A percentile compares a stretch with the other conserved stretches of the same genome.
Evolutionary conservation across 1,139 yeast species (phyloP).

Genomic region (Candida buenavistaensis): DNA sequence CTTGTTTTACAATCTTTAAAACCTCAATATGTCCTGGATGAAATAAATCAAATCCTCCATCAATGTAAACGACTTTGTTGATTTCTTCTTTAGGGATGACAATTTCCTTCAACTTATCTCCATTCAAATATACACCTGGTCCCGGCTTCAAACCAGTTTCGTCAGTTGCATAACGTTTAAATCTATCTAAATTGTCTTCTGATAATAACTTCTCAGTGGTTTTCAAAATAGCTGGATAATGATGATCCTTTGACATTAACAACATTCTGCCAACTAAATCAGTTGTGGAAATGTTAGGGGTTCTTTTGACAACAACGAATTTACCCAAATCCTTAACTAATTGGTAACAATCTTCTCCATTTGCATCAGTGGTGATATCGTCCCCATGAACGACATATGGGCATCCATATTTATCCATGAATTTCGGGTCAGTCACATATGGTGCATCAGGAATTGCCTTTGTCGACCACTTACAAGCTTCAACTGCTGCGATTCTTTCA

Average conservation of each 20-base stretch:
- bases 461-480: conserved; percentile 90
- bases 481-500: conserved; percentile 81
- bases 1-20: conserved; percentile 45
- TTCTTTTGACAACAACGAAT: conserved; percentile 85
- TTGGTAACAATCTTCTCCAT: conserved; percentile 91
- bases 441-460: conserved; percentile 78
- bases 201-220: conserved; percentile 30
- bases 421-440: conserved; percentile 86
- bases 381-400: conserved; percentile 95
- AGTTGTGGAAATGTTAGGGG: conserved; percentile 92
- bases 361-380: conserved; percentile 93
- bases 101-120: conserved; percentile 18
- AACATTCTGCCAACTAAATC: conserved; percentile 93
- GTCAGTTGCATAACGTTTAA: conserved; percentile 64
- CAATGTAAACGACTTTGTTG: conserved; percentile 53
- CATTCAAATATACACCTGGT: conserved; percentile 58
- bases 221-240: conserved; percentile 38
- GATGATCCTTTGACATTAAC: conserved; percentile 59
- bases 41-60: conserved; percentile 89
- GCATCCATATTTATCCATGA: conserved; percentile 76
- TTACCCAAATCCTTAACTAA: conserved; percentile 81
- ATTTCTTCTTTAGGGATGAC: conserved; percentile 33
- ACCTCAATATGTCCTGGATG: conserved; percentile 91
- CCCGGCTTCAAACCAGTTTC: conserved; percentile 60
- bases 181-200: conserved; percentile 34